A percentile compares a stretch with the other conserved stretches of the same genome.
Conservation (phyloP, 768 basidiomycete species). For the Harrya chromipes region DNA sequence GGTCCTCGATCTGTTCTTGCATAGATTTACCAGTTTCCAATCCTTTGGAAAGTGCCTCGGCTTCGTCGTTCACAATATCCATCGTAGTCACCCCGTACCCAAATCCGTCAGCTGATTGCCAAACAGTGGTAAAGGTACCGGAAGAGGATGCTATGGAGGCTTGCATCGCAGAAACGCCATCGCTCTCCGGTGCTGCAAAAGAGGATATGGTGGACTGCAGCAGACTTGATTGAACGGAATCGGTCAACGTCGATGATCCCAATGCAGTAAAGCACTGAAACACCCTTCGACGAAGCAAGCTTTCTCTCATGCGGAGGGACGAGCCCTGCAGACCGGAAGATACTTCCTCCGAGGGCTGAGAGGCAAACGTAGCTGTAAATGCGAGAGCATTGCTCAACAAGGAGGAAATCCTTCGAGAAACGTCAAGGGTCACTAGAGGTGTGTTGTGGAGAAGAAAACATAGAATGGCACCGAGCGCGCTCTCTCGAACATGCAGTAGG, state of each 20-base stretch:
- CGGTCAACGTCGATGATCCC: constrained; percentile 75
- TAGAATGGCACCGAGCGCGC: constrained; percentile 83
- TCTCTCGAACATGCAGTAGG: constrained; percentile 86
- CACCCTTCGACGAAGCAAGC: constrained; percentile 77
- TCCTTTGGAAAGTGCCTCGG: constrained; percentile 22
- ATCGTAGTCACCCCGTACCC: constrained; percentile 85
- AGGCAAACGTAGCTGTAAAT: constrained; percentile 82
- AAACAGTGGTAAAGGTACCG: constrained; percentile 80
- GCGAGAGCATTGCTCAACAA: constrained; percentile 86
- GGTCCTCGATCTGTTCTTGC: constrained; percentile 75
- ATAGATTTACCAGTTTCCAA: constrained; percentile 47
- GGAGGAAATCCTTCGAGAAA: constrained; percentile 83
- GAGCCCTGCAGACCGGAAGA: constrained; percentile 43
- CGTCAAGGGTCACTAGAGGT: constrained; percentile 83
- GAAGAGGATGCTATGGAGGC: constrained; percentile 87
- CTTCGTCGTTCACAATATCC: constrained; percentile 47
- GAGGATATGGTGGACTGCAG: constrained; percentile 77
- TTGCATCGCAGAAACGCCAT: constrained; percentile 80
- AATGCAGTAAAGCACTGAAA: constrained; percentile 87
- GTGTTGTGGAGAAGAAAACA: constrained; percentile 84
- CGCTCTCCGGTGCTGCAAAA: constrained; percentile 86
- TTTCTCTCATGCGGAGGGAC: constrained; percentile 73
- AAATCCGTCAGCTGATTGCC: constrained; percentile 86
- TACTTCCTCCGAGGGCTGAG: constrained; percentile 64
- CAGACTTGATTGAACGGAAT: constrained; percentile 76